A percentile compares a stretch with the other conserved stretches of the same genome.
phyloP scores from a whole-genome alignment of 345 rosid species.

The Lumnitzera racemosa region DNA sequence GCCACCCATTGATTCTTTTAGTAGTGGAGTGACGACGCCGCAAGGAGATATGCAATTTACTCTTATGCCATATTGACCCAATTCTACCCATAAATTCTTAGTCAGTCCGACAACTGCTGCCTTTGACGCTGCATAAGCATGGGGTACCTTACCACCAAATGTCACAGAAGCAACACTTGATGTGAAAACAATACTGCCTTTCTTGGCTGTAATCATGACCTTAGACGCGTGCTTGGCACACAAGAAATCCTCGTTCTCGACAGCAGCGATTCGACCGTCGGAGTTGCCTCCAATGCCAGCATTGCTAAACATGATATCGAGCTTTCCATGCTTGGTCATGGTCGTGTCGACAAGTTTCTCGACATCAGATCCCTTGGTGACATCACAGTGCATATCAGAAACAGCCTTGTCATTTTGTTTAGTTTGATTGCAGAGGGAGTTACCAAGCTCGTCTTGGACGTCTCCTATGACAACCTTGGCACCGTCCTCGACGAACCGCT shows the following conservation, averaged over 20 bases:
- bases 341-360: conserved; percentile 15
- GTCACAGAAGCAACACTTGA: conserved; percentile 5
- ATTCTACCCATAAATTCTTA: conserved; percentile 10
- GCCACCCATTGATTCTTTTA: neutral
- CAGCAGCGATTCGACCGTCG: neutral
- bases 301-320: conserved; percentile 24
- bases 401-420: conserved; percentile 1
- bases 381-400: conserved; percentile 21
- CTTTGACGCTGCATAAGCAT: conserved; percentile 16
- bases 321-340: conserved; percentile 19
- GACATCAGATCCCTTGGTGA: conserved; percentile 14
- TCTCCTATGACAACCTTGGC: conserved; percentile 27
- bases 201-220: conserved; percentile 16
- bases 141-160: neutral
- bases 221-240: conserved; percentile 22
- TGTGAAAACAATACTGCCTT: conserved; percentile 19
- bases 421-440: conserved; percentile 12
- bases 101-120: conserved; percentile 13
- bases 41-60: conserved; percentile 17
- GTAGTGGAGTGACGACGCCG: neutral
- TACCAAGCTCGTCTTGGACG: conserved; percentile 24
- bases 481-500: conserved; percentile 16
- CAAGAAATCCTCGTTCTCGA: conserved; percentile 8
- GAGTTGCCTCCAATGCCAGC: conserved; percentile 11
- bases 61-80: conserved; percentile 17